Percentiles rank a stretch among this genome's conserved stretches.
Conservation (phyloP, 176 grass and related monocot species). For the Juncus inflexus region DNA sequence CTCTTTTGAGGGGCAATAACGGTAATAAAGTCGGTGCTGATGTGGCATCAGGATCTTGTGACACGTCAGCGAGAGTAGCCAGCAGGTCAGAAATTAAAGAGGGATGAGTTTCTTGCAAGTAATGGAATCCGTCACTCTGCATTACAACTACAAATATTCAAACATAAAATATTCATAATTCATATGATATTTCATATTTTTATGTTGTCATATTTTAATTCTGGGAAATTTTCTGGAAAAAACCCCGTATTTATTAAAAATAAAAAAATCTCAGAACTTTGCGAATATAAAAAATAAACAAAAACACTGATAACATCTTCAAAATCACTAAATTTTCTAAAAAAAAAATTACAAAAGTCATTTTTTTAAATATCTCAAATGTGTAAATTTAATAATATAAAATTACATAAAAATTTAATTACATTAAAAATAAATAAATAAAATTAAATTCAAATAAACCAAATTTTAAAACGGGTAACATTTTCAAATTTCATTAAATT, state of each 20-base stretch:
- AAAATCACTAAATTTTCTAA: too few relatives aligned
- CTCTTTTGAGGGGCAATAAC: constrained; percentile 48
- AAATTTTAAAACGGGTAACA: background rate
- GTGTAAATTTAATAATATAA: too few relatives aligned
- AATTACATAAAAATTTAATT: too few relatives aligned
- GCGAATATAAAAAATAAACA: too few relatives aligned
- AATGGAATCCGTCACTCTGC: constrained; percentile 77
- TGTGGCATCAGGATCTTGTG: constrained; percentile 33
- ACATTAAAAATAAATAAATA: too few relatives aligned
- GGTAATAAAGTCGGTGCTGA: background rate
- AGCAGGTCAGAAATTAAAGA: constrained; percentile 70
- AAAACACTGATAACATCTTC: too few relatives aligned
- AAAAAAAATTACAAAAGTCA: too few relatives aligned
- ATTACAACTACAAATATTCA: constrained; percentile 59
- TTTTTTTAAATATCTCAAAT: too few relatives aligned
- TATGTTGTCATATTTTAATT: background rate
- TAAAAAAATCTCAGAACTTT: too few relatives aligned
- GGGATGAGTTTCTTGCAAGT: constrained; percentile 80
- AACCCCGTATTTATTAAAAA: background rate
- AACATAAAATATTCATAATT: too few relatives aligned
- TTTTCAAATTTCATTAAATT: background rate
- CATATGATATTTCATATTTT: background rate
- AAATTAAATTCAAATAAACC: too few relatives aligned
- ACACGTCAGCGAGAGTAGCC: constrained; percentile 64
- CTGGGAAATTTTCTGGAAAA: background rate